These are phyloP conservation scores for Boletus pseudopeckii DNA, from an alignment of 768 basidiomycete genomes.

Conservation along the genomic window DNA sequence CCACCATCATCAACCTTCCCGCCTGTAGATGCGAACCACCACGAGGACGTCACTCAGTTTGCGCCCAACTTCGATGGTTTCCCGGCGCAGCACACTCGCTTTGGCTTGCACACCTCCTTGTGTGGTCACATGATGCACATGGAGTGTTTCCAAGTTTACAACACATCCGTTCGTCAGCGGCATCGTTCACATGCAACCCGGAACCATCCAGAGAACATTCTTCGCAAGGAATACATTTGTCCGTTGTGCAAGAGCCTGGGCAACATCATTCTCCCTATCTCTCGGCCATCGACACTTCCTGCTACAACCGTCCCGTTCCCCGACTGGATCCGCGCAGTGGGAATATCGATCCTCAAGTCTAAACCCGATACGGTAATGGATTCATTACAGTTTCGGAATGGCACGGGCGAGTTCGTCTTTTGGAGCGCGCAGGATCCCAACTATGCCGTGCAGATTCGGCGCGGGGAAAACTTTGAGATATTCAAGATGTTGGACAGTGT, in stretches of 20 bases:
- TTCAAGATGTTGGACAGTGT: constrained; percentile 87
- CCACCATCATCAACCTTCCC: too few relatives aligned
- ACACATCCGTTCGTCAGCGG: constrained; percentile 77
- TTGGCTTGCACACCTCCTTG: constrained; percentile 82
- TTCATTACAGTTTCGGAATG: constrained; percentile 68
- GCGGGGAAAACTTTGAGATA: constrained; percentile 52
- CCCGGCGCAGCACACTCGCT: constrained; percentile 66
- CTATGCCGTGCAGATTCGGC: constrained; percentile 54
- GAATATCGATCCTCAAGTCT: constrained; percentile 84
- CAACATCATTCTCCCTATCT: constrained; percentile 88
- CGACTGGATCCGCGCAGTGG: constrained; percentile 87
- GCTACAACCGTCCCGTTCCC: constrained; percentile 62
- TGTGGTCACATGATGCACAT: constrained; percentile 98
- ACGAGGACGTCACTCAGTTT: constrained; percentile 35
- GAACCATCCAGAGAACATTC: constrained; percentile 93
- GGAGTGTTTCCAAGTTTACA: constrained; percentile 91
- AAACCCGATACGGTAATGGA: constrained; percentile 72
- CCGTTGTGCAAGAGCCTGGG: constrained; percentile 96
- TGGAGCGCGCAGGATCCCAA: constrained; percentile 82
- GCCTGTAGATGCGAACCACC: constrained; percentile 15
- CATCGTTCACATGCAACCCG: constrained; percentile 86
- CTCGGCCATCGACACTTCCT: constrained; percentile 43
- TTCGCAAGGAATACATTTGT: constrained; percentile 92
- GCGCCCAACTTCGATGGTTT: constrained; percentile 74
- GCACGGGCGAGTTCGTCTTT: constrained; percentile 86